Conservation (phyloP, 768 basidiomycete species). For the Tricholoma matsutake region DNA sequence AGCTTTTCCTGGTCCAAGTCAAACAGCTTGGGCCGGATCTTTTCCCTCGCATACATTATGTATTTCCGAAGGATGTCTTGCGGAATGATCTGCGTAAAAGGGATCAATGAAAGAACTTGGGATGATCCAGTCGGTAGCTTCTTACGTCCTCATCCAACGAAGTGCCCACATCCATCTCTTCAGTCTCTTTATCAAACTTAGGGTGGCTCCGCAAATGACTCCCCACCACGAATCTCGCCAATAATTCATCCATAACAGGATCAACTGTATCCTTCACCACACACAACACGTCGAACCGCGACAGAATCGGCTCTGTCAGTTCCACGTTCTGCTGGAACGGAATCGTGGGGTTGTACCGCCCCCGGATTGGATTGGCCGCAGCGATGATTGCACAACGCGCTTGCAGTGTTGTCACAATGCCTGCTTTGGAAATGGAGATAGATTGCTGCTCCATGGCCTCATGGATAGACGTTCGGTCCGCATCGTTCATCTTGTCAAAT, state of each 20-base stretch:
- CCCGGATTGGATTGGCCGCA: constrained; percentile 96
- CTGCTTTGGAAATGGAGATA: constrained; percentile 98
- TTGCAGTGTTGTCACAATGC: constrained; percentile 97
- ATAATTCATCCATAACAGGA: constrained; percentile 93
- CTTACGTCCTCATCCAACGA: constrained; percentile 86
- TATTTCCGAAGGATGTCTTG: constrained; percentile 97
- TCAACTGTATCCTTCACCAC: constrained; percentile 98
- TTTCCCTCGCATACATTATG: constrained; percentile 98
- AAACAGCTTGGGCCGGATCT: constrained; percentile 87
- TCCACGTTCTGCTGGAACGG: constrained; percentile 99
- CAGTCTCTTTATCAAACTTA: constrained; percentile 78
- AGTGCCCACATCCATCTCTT: constrained; percentile 94
- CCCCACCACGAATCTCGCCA: constrained; percentile 97
- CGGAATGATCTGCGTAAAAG: constrained; percentile 73
- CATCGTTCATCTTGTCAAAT: constrained; percentile 99
- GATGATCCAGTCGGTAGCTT: constrained; percentile 8
- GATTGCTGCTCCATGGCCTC: constrained; percentile 99
- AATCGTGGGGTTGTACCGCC: constrained; percentile 96
- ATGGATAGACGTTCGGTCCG: constrained; percentile 96
- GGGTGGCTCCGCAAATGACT: constrained; percentile 95
- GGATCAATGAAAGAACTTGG: neutral
- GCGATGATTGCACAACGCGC: constrained; percentile 97
- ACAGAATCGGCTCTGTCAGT: constrained; percentile 95
- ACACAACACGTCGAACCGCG: constrained; percentile 96
- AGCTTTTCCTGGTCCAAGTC: constrained; percentile 97